phyloP scores from a whole-genome alignment of 139 green algal species.

The Eudorina sp. region DNA sequence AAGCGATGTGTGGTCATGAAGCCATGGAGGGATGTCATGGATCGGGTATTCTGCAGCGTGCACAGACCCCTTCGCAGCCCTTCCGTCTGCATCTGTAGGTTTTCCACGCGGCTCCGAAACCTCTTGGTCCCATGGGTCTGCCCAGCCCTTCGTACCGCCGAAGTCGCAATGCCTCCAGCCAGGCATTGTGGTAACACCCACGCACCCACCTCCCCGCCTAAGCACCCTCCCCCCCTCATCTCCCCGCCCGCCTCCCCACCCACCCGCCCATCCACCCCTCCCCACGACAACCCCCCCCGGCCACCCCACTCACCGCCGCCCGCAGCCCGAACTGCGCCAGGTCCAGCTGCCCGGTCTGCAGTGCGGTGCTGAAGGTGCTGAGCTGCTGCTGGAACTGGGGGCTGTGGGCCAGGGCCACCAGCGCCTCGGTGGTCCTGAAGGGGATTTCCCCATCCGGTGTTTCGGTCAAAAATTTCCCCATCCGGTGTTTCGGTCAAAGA shows the following conservation, averaged over 20 bases:
- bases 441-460: no score
- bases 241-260: background rate
- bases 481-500: no score
- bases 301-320: constrained; percentile 41
- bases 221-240: no score
- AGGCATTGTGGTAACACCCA: background rate
- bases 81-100: background rate
- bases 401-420: constrained; percentile 60
- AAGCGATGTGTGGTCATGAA: no score
- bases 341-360: constrained; percentile 81
- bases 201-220: background rate
- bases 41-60: background rate
- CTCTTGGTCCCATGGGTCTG: no score
- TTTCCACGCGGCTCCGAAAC: no score
- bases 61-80: background rate
- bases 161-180: no score
- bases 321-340: constrained; percentile 78
- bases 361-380: constrained; percentile 64
- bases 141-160: no score
- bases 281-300: no score
- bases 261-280: background rate
- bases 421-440: constrained; percentile 52
- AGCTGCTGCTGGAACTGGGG: constrained; percentile 88
- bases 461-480: no score
- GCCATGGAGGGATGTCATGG: background rate